Evolutionary conservation across 768 basidiomycete genomes (phyloP).

Genomic region (Strobilomyces confusus): DNA sequence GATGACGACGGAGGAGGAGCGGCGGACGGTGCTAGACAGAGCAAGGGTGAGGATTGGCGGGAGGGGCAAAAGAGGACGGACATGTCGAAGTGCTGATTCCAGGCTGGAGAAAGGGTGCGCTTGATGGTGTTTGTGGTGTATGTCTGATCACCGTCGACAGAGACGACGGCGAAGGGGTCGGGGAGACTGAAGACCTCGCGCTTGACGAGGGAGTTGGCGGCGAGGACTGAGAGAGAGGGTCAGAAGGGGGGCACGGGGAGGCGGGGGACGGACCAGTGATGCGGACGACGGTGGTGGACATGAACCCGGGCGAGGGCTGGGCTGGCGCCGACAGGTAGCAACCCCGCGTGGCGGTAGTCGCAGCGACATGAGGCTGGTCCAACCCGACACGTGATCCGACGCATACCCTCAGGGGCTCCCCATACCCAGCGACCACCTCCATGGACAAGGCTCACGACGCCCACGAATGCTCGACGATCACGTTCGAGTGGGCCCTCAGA

Average conservation of each 20-base stretch:
- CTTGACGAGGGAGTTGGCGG: conserved; percentile 70
- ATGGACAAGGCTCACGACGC: conserved; percentile 36
- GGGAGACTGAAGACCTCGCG: conserved; percentile 78
- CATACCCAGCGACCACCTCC: neutral
- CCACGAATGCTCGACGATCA: conserved; percentile 52
- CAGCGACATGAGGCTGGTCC: neutral
- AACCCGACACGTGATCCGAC: neutral
- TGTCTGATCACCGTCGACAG: conserved; percentile 81
- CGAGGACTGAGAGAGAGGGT: conserved; percentile 60
- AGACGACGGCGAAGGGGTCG: conserved; percentile 86
- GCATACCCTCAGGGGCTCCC: neutral
- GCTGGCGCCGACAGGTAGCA: no score
- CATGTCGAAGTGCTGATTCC: conserved; percentile 88
- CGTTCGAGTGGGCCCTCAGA: conserved; percentile 76
- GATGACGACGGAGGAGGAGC: conserved; percentile 71
- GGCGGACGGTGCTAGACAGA: conserved; percentile 55
- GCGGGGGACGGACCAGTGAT: conserved; percentile 21
- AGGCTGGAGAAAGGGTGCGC: conserved; percentile 65
- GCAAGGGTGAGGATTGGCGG: conserved; percentile 4
- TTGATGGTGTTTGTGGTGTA: conserved; percentile 72
- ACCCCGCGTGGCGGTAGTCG: neutral
- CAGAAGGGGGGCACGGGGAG: neutral
- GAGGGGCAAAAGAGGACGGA: conserved; percentile 35
- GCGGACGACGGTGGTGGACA: conserved; percentile 20
- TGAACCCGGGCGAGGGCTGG: conserved; percentile 1